Evolutionary conservation across 345 rosid species (phyloP), one percentile per base, ranked within the genome.

Genomic region (Orychophragmus violaceus): DNA sequence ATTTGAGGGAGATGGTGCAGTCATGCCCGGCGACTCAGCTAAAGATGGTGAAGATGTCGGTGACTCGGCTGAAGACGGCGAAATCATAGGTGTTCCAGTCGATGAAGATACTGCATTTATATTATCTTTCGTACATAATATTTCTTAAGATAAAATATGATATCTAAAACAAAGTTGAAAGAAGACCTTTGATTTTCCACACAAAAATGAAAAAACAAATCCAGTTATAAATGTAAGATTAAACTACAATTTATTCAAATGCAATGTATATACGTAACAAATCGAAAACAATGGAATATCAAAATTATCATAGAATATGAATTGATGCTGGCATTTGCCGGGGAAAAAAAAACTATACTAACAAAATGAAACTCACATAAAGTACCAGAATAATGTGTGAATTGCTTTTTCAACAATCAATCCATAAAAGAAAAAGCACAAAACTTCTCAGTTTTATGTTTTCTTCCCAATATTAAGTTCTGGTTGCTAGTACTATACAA

Each of bases 41-140:
- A 23, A 56, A 71, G 52, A 36, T 37, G 76, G 29, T 5, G 70
- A 45, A 33, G 29, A 53, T 35, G 13, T 2, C 0, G 63, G 68
- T 44, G 74, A 21, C 42, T 59, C 46, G n/a, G 50, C 33, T 21
- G 68, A 5, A 37, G 51, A 25, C 39, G 60, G 74, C 3, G 69
- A 44, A 44, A 14, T 33, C 59, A 1, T 46, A 6, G 64, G 70
- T 44, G 64, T 35, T 64, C n/a, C 49, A 6, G 33, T n/a, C 10
- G 76, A 71, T 18, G 76, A 70, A 14, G 76, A 57, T 48, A 21
- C 76, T 72, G 64, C 50, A 45, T 44, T n/a, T 49, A 54, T 32
- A 41, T 13, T 16, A 48, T 35, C 6, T 59, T 18, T 10, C 10
- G 6, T 29, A n/a, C 6, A 22, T 30, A 19, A 66, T n/a, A 13